Evolutionary conservation across 2,329 filamentous ascomycete genomes (phyloP).

Genomic region (Penicillium oxalicum): DNA sequence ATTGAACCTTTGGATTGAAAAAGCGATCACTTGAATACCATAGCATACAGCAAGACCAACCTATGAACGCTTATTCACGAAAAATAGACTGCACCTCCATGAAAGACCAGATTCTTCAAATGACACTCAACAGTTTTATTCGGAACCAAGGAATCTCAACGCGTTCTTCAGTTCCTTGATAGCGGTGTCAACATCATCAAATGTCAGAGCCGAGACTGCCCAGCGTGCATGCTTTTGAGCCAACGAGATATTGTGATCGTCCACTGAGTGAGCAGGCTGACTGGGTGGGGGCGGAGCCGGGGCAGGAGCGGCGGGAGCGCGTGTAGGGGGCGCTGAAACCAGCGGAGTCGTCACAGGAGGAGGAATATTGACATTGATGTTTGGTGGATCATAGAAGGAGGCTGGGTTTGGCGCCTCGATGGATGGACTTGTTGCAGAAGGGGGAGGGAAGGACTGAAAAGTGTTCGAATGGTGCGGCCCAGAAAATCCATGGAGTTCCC

Average conservation of each 20-base stretch:
- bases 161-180: slow-evolving; percentile 77
- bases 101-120: neutral
- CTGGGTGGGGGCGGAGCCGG: slow-evolving; percentile 16
- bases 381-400: slow-evolving; percentile 18
- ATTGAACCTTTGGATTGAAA: too few relatives aligned
- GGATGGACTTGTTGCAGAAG: slow-evolving; percentile 27
- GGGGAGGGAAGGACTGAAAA: slow-evolving; percentile 40
- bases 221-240: slow-evolving; percentile 96
- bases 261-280: slow-evolving; percentile 34
- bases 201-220: slow-evolving; percentile 94
- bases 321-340: slow-evolving; percentile 9
- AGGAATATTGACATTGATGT: slow-evolving; percentile 13
- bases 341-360: slow-evolving; percentile 16
- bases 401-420: slow-evolving; percentile 20
- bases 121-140: slow-evolving; percentile 1
- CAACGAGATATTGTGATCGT: slow-evolving; percentile 68
- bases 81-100: neutral
- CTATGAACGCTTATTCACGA: neutral
- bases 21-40: too few relatives aligned
- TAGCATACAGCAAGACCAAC: neutral
- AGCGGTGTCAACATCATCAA: slow-evolving; percentile 89
- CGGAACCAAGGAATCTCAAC: slow-evolving; percentile 61
- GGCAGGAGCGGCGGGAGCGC: slow-evolving; percentile 22
- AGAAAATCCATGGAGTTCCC: slow-evolving; percentile 13
- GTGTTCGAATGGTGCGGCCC: slow-evolving; percentile 19